phyloP scores from a whole-genome alignment of 2,329 filamentous ascomycete species.

The Diaporthe citrichinensis region DNA sequence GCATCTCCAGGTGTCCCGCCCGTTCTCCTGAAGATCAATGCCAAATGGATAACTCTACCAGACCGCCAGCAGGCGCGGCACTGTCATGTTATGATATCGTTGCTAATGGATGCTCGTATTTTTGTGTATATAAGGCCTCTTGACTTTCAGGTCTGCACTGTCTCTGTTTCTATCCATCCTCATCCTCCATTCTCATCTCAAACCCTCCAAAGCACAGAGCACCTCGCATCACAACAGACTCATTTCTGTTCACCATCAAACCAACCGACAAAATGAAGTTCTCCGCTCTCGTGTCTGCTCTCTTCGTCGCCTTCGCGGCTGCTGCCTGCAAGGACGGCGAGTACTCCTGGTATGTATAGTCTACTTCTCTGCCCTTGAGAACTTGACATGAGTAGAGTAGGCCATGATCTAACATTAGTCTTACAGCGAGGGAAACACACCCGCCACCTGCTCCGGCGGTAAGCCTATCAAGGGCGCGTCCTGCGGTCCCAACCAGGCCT shows the following conservation, averaged over 20 bases:
- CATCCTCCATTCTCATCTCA: conserved; percentile 2
- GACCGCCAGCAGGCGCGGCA: neutral
- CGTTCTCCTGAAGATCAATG: conserved; percentile 31
- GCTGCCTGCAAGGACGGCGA: conserved; percentile 16
- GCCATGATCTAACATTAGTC: neutral
- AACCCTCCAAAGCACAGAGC: neutral
- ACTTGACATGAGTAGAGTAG: neutral
- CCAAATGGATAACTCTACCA: neutral
- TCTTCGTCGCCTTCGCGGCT: conserved; percentile 27
- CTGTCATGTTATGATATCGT: neutral
- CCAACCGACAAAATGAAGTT: conserved; percentile 32
- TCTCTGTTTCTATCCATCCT: neutral
- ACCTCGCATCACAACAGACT: neutral
- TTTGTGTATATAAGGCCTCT: neutral
- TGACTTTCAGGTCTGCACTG: neutral
- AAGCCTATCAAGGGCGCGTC: neutral
- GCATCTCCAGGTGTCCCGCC: conserved; percentile 23
- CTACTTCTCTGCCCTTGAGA: neutral
- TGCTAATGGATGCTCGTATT: conserved; percentile 7
- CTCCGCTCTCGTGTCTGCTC: conserved; percentile 28
- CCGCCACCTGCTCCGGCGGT: conserved; percentile 10
- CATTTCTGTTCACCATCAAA: conserved; percentile 9
- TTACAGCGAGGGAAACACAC: neutral
- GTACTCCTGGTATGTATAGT: conserved; percentile 15
- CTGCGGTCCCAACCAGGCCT: neutral